Evolutionary conservation across 495 filamentous ascomycete genomes (phyloP).

Genomic region (Trichoderma parareesei): DNA sequence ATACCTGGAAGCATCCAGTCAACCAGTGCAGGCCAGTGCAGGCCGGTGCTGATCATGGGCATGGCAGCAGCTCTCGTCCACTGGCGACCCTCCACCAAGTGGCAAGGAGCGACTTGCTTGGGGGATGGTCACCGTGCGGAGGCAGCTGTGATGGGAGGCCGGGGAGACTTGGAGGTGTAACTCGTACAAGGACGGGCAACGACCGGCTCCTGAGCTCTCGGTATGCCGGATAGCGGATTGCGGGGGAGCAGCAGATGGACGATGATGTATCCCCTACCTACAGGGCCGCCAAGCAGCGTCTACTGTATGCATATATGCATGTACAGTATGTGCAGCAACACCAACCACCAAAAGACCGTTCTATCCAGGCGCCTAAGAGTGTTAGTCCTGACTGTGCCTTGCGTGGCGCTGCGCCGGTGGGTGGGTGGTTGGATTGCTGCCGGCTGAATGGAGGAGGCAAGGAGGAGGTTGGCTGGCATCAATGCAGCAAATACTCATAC

Average conservation of each 20-base stretch:
- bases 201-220: neutral
- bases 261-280: constrained; percentile 1
- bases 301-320: neutral
- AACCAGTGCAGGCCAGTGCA: neutral
- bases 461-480: neutral
- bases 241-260: neutral
- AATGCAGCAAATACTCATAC: neutral
- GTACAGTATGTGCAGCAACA: too few relatives aligned
- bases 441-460: neutral
- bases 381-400: constrained; percentile 5
- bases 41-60: neutral
- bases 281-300: neutral
- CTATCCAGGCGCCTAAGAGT: neutral
- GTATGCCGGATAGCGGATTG: constrained; percentile 1
- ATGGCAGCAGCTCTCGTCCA: constrained; percentile 8
- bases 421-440: neutral
- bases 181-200: neutral
- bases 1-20: neutral
- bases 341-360: too few relatives aligned
- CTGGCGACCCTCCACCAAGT: constrained; percentile 10
- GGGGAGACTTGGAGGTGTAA: neutral
- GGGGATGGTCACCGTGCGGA: neutral
- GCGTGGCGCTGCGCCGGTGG: constrained; percentile 3
- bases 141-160: neutral
- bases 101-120: neutral